Conservation (phyloP, 148 eudicot genomes). For the Arbutus unedo region DNA sequence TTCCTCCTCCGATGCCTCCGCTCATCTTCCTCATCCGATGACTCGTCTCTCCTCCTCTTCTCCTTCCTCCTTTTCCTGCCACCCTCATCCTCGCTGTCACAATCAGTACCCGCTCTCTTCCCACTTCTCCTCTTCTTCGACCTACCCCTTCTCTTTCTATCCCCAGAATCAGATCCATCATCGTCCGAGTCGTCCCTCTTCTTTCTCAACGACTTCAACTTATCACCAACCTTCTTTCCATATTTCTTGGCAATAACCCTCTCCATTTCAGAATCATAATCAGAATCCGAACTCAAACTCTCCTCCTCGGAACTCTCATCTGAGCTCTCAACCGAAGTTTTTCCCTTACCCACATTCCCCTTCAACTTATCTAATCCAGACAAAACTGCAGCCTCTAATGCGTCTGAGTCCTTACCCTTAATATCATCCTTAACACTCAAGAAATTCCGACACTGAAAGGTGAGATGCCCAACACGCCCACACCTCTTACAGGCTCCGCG, state of each 20-base stretch:
- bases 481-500: constrained; percentile 98
- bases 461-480: constrained; percentile 94
- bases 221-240: constrained; percentile 57
- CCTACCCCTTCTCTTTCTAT: constrained; percentile 56
- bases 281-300: constrained; percentile 81
- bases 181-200: constrained; percentile 44
- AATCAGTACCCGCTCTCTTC: constrained; percentile 40
- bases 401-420: constrained; percentile 52
- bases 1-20: constrained; percentile 48
- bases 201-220: constrained; percentile 35
- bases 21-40: constrained; percentile 64
- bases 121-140: constrained; percentile 55
- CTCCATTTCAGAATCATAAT: constrained; percentile 85
- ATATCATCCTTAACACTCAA: constrained; percentile 72
- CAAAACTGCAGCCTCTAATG: constrained; percentile 58
- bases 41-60: constrained; percentile 49
- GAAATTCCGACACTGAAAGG: constrained; percentile 87
- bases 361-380: constrained; percentile 74
- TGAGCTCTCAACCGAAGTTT: constrained; percentile 34
- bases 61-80: constrained; percentile 39
- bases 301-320: constrained; percentile 78
- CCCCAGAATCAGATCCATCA: constrained; percentile 40
- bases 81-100: constrained; percentile 43
- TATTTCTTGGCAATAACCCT: constrained; percentile 56
- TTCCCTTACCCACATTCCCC: constrained; percentile 46